These are phyloP conservation scores for Arthrinium puccinioides DNA, from an alignment of 2,329 filamentous ascomycete species.

Conservation along the genomic window DNA sequence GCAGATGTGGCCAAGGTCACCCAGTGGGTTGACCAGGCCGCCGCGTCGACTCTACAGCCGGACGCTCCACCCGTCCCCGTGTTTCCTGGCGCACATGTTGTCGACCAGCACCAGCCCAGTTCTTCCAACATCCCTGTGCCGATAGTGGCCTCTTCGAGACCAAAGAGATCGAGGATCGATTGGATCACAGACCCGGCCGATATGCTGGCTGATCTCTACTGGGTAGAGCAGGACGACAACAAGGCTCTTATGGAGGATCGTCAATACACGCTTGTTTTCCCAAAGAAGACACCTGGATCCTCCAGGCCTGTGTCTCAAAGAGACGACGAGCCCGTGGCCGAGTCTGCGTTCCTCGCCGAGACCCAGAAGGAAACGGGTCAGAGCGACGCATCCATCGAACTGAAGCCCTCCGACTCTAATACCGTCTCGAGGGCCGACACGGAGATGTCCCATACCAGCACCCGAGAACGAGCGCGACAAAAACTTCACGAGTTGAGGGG, in stretches of 20 bases:
- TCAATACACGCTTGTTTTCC: conserved; percentile 66
- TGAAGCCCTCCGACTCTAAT: conserved; percentile 6
- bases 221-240: conserved; percentile 78
- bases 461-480: conserved; percentile 52
- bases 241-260: conserved; percentile 76
- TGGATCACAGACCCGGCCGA: conserved; percentile 82
- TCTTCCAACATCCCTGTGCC: conserved; percentile 31
- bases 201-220: conserved; percentile 82
- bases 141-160: conserved; percentile 44
- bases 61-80: conserved; percentile 34
- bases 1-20: conserved; percentile 64
- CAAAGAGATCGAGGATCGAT: conserved; percentile 68
- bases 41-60: conserved; percentile 33
- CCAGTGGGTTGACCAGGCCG: conserved; percentile 69
- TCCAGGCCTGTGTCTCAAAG: conserved; percentile 9
- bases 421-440: conserved; percentile 23
- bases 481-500: conserved; percentile 51
- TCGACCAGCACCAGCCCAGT: conserved; percentile 27
- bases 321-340: conserved; percentile 9
- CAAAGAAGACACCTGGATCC: conserved; percentile 17
- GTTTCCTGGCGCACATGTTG: conserved; percentile 39
- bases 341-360: conserved; percentile 1
- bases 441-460: conserved; percentile 40
- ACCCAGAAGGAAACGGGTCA: conserved; percentile 1
- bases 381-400: conserved; percentile 1